phyloP scores from a whole-genome alignment of 768 basidiomycete genomes.

The Trametes cinnabarina region DNA sequence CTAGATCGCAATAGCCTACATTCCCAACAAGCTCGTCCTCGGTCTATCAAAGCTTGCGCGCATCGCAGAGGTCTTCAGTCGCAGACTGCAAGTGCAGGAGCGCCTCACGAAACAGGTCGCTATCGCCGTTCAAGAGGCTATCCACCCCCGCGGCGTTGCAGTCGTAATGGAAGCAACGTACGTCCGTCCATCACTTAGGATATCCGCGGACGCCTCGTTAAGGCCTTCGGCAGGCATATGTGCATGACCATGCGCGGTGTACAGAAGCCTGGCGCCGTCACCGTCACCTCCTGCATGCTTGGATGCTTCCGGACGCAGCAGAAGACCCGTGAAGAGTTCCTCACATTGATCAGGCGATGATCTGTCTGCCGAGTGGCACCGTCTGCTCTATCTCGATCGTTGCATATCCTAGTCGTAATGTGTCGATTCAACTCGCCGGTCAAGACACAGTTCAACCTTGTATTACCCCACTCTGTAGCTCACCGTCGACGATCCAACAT shows the following conservation, averaged over 20 bases:
- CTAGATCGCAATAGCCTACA: conserved; percentile 96
- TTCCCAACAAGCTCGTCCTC: conserved; percentile 91
- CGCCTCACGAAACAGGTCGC: conserved; percentile 97
- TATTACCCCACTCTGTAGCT: conserved; percentile 13
- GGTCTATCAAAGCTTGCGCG: conserved; percentile 95
- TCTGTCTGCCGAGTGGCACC: background rate
- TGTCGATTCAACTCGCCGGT: conserved; percentile 50
- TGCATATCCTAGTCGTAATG: background rate
- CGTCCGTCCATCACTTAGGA: conserved; percentile 51
- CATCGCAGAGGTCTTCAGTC: conserved; percentile 95
- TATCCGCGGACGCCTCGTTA: conserved; percentile 15
- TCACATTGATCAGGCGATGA: conserved; percentile 70
- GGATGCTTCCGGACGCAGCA: conserved; percentile 98
- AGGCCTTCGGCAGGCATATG: conserved; percentile 63
- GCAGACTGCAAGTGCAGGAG: conserved; percentile 96
- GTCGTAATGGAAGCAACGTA: conserved; percentile 94
- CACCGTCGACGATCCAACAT: conserved; percentile 16
- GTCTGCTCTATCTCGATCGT: background rate
- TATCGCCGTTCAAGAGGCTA: conserved; percentile 96
- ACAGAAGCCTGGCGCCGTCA: conserved; percentile 95
- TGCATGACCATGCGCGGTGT: conserved; percentile 99
- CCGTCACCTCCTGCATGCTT: conserved; percentile 96
- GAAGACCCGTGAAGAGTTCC: conserved; percentile 97
- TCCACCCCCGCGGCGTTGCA: conserved; percentile 95
- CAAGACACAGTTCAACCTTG: conserved; percentile 28